Evolutionary conservation across 164 flowering plant species (phyloP), one percentile per base, ranked within the genome.

Genomic region (Dillenia turbinata): DNA sequence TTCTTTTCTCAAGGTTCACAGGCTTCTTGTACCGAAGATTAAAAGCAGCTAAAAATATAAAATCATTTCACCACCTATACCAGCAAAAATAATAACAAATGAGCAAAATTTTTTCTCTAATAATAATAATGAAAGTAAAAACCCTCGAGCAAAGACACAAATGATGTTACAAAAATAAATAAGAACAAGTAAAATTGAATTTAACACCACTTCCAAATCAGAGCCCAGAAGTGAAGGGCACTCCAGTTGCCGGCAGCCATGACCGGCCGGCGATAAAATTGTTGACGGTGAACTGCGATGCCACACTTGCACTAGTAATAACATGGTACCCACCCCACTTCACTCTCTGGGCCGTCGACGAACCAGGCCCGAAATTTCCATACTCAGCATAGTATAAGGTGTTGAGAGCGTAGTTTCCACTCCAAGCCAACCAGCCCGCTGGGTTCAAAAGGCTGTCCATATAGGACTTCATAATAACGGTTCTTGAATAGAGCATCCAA

Each of bases 381-480:
- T 76, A 76, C 70, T 79, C 83, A 2, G 76, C 82, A 47, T 70
- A 78, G 33, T 73, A 73, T 64, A 78, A 49, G 0, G 76, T 76
- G 9, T 44, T 52, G 7, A 73, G 59, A 1, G 71, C 69, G 12
- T 56, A 61, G 16, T 60, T 16, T 9, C 69, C 69, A 19, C 46
- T 33, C 80, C 81, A 77, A 16, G 57, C 61, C 16, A 52, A 50
- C 84, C 84, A 77, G 2, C 84, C 84, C 0, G 59, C 60, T 0
- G 78, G 69, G 43, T 73, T 57, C 3, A 80, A 47, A 24, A 73
- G 58, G 12, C 48, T 40, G 19, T 66, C 81, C 1, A 80, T 19
- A 12, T 47, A 70, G 0, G 76, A 62, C 22, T 70, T 19, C 2
- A 77, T 46, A 11, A 47, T 49, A 0, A 77, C 79, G 0, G 79